Conservation (phyloP, 2,329 filamentous ascomycete genomes). For the Verticillium zaregamsianum region DNA sequence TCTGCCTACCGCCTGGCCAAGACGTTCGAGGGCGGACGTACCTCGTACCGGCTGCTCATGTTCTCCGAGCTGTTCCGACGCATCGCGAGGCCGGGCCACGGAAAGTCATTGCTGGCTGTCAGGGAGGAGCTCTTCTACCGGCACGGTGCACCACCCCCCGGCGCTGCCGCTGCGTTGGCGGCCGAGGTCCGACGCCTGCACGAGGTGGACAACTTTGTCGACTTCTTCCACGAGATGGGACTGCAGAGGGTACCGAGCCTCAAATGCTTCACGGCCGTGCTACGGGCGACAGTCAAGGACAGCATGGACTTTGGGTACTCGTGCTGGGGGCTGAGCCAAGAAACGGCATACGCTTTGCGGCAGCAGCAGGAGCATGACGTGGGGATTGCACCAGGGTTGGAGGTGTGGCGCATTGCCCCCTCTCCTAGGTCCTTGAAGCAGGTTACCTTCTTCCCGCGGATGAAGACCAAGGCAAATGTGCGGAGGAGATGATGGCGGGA, state of each 20-base stretch:
- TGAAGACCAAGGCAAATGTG: not conserved
- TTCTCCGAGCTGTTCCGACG: slow-evolving; percentile 46
- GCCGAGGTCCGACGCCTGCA: slow-evolving; percentile 39
- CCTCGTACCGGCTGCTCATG: slow-evolving; percentile 48
- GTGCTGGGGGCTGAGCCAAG: slow-evolving; percentile 2
- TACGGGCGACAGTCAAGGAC: slow-evolving; percentile 26
- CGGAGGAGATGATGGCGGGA: not conserved
- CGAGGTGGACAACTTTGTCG: slow-evolving; percentile 33
- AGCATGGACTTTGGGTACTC: slow-evolving; percentile 30
- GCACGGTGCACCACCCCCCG: slow-evolving; percentile 39
- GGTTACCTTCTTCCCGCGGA: not conserved
- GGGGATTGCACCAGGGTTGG: not conserved
- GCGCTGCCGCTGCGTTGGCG: slow-evolving; percentile 33
- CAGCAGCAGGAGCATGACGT: slow-evolving; percentile 3
- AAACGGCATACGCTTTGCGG: slow-evolving; percentile 2
- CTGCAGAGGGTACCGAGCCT: slow-evolving; percentile 20
- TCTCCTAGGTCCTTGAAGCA: not conserved
- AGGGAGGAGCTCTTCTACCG: slow-evolving; percentile 40
- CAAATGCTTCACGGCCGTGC: slow-evolving; percentile 23
- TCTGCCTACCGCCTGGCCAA: slow-evolving; percentile 41
- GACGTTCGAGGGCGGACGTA: slow-evolving; percentile 40
- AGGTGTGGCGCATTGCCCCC: not conserved
- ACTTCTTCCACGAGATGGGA: slow-evolving; percentile 39
- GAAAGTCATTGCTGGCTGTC: slow-evolving; percentile 29
- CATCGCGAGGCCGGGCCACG: slow-evolving; percentile 31